Base-by-base conservation (phyloP, 192 early-diverging fungal genomes). In the Martensiomyces pterosporus region DNA sequence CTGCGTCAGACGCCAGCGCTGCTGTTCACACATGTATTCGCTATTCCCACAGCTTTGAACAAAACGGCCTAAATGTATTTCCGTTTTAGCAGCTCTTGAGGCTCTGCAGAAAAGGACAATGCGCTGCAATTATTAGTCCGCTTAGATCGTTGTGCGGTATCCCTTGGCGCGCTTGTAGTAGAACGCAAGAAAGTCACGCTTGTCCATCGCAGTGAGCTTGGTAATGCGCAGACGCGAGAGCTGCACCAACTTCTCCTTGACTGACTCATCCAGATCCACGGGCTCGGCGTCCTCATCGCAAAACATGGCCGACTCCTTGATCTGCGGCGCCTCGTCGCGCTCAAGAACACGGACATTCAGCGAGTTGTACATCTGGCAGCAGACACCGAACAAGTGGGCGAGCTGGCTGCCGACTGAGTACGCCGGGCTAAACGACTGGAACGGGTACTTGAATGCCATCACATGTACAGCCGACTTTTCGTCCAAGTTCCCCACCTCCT, bases 131-230 rank as follows among this genome's bases (percentile, higher is more conserved):
- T 32, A 8, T 32, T 32, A 12, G 6, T 32, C 29, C 29, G 12
- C 29, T 32, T 32, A 32, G 29, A 32, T 32, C 12, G 5, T 32
- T 32, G 29, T 12, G 6, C 6, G 12, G 6, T 32, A 32, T 32
- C 17, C 53, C 37, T 52, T 65, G 22, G 52, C 22, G 4, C 52
- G 62, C 27, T 61, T 46, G 41, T 72, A 55, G 46, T 67, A 92
- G 54, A 83, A 92, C 1, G 85, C 71, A 50, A 92, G 59, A 52
- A 92, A 92, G 16, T 82, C 82, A 18, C 70, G 64, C 62, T 92
- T 92, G 49, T 91, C 88, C 42, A 71, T 57, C 7, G 84, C 73
- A 3, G 71, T 76, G 40, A 86, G 44, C 10, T 77, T 76, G 1
- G 85, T 81, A 59, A 80, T 85, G 22, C 88, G 73, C 49, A 86